phyloP scores from a whole-genome alignment of 768 basidiomycete species.

The Lactifluus rugatus region DNA sequence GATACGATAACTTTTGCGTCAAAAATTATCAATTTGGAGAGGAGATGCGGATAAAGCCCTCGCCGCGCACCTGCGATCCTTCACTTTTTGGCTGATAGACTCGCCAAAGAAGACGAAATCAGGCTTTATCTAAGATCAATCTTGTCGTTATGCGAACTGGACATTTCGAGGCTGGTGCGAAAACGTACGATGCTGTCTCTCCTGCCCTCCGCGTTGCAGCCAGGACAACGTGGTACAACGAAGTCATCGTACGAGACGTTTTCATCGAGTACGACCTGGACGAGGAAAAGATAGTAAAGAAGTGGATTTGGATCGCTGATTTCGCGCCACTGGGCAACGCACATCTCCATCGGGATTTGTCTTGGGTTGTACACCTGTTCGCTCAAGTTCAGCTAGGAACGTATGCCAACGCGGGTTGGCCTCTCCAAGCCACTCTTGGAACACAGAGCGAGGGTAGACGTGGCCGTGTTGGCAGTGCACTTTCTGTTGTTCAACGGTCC shows the following conservation, averaged over 20 bases:
- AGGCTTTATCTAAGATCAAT: slow-evolving; percentile 57
- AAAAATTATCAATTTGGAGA: neutral
- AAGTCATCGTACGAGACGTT: slow-evolving; percentile 67
- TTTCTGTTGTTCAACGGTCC: slow-evolving; percentile 38
- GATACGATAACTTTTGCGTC: slow-evolving; percentile 38
- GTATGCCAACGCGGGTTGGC: slow-evolving; percentile 75
- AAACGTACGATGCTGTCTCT: slow-evolving; percentile 47
- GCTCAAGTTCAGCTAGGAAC: slow-evolving; percentile 54
- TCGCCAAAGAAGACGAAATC: slow-evolving; percentile 87
- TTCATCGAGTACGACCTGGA: slow-evolving; percentile 70
- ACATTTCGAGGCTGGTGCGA: slow-evolving; percentile 14
- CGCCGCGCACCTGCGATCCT: slow-evolving; percentile 51
- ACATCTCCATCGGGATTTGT: slow-evolving; percentile 96
- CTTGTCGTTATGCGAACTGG: neutral
- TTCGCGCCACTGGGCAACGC: slow-evolving; percentile 21
- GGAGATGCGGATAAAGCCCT: neutral
- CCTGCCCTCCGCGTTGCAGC: slow-evolving; percentile 50
- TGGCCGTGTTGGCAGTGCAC: slow-evolving; percentile 77
- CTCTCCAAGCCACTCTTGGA: slow-evolving; percentile 62
- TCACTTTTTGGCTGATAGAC: slow-evolving; percentile 58
- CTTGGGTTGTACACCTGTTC: slow-evolving; percentile 47
- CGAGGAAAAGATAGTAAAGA: neutral
- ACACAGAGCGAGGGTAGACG: slow-evolving; percentile 49
- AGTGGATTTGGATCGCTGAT: neutral
- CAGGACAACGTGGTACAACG: slow-evolving; percentile 65